These are phyloP conservation scores for Lactifluus echinatus DNA, from an alignment of 768 basidiomycete genomes.

Conservation along the genomic window DNA sequence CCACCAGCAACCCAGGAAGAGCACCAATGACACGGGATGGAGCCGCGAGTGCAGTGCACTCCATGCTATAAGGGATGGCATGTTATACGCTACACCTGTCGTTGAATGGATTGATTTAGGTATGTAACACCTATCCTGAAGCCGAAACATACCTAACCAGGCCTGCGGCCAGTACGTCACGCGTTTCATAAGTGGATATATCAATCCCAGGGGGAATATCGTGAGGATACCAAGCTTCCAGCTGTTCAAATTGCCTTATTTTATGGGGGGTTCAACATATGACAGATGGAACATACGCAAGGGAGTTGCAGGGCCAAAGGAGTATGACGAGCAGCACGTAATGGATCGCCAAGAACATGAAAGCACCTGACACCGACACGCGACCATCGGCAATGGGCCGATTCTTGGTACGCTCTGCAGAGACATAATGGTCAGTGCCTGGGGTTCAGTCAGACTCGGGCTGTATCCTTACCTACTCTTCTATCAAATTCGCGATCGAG, in stretches of 20 bases:
- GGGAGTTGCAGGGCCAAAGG: conserved; percentile 13
- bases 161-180: conserved; percentile 27
- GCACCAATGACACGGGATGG: not conserved
- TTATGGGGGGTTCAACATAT: not conserved
- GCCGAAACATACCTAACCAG: conserved; percentile 22
- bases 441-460: not conserved
- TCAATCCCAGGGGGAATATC: conserved; percentile 20
- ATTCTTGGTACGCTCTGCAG: conserved; percentile 20
- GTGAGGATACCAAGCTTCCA: conserved; percentile 20
- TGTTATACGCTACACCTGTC: conserved; percentile 20
- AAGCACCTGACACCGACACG: conserved; percentile 17
- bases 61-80: conserved; percentile 19
- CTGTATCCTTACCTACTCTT: conserved; percentile 14
- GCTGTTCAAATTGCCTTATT: conserved; percentile 1
- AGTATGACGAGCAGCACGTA: conserved; percentile 2
- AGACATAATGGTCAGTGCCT: not conserved
- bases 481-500: conserved; percentile 14
- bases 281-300: conserved; percentile 10
- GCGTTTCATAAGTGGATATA: conserved; percentile 27
- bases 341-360: conserved; percentile 16
- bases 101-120: not conserved
- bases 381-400: conserved; percentile 20
- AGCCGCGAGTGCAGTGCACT: not conserved
- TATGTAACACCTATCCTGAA: not conserved
- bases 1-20: not conserved